Conservation (phyloP, 148 eudicot species). For the Cornus suecica region DNA sequence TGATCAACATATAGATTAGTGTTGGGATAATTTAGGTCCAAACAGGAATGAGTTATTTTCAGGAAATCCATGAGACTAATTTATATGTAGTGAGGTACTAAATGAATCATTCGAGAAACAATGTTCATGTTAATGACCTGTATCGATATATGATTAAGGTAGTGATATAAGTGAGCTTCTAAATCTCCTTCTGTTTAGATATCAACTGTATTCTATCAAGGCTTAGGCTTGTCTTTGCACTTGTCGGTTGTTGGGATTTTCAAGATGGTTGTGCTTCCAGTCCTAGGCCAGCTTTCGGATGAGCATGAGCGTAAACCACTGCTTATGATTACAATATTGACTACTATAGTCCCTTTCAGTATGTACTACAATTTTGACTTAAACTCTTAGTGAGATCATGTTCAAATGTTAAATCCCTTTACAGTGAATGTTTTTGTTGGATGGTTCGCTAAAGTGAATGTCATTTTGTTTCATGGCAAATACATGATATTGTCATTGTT, state of each 20-base stretch:
- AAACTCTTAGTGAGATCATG: not conserved
- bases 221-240: constrained; percentile 7
- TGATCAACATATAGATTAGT: too few species aligned
- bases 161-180: not conserved
- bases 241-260: constrained; percentile 75
- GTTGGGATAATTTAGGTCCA: too few species aligned
- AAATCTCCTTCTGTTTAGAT: too few species aligned
- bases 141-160: too few species aligned
- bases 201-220: not conserved
- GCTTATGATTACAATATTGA: constrained; percentile 75
- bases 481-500: not conserved
- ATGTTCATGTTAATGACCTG: too few species aligned
- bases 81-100: too few species aligned
- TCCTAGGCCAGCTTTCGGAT: constrained; percentile 88
- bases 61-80: too few species aligned
- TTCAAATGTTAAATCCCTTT: too few species aligned
- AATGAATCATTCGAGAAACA: too few species aligned
- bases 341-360: constrained; percentile 76
- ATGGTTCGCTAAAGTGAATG: too few species aligned
- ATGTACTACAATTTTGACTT: constrained; percentile 15
- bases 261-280: constrained; percentile 85
- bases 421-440: not conserved
- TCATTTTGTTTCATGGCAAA: too few species aligned
- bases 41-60: too few species aligned
- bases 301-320: constrained; percentile 90